These are phyloP conservation scores for Begonia loranthoides DNA, from an alignment of 306 rosid genomes.

Conservation along the genomic window DNA sequence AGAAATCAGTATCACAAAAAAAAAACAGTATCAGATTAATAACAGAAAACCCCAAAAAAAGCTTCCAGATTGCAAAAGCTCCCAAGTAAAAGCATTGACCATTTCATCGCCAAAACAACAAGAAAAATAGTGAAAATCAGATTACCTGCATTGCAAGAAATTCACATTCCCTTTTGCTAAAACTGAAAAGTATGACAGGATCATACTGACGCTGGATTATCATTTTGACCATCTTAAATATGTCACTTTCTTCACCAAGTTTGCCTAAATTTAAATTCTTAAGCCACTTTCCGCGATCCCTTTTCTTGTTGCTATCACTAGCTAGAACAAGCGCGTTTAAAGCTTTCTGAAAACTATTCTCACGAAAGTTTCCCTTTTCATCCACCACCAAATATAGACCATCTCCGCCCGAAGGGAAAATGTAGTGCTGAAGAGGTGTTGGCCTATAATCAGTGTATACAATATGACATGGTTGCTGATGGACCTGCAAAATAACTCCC, in stretches of 20 bases:
- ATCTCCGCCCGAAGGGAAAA: slow-evolving; percentile 77
- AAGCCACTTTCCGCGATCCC: slow-evolving; percentile 55
- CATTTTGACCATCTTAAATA: slow-evolving; percentile 97
- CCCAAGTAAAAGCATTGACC: too few species aligned
- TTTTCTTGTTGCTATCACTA: slow-evolving; percentile 42
- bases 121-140: not conserved
- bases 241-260: slow-evolving; percentile 71
- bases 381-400: slow-evolving; percentile 87
- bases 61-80: too few species aligned
- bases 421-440: slow-evolving; percentile 90
- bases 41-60: too few species aligned
- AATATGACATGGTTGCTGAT: slow-evolving; percentile 88
- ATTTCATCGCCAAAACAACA: too few species aligned
- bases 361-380: slow-evolving; percentile 72
- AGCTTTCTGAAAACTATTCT: slow-evolving; percentile 77
- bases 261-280: slow-evolving; percentile 54
- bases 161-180: slow-evolving; percentile 96
- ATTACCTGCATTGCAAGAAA: slow-evolving; percentile 92
- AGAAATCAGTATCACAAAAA: too few species aligned
- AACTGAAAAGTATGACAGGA: slow-evolving; percentile 90
- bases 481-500: slow-evolving; percentile 46
- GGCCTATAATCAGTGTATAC: slow-evolving; percentile 94
- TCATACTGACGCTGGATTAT: slow-evolving; percentile 90
- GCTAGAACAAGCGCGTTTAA: slow-evolving; percentile 62
- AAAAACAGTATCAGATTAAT: too few species aligned